These are phyloP conservation scores for Teunomyces atbi DNA, from an alignment of 805 yeast genomes.

Conservation along the genomic window DNA sequence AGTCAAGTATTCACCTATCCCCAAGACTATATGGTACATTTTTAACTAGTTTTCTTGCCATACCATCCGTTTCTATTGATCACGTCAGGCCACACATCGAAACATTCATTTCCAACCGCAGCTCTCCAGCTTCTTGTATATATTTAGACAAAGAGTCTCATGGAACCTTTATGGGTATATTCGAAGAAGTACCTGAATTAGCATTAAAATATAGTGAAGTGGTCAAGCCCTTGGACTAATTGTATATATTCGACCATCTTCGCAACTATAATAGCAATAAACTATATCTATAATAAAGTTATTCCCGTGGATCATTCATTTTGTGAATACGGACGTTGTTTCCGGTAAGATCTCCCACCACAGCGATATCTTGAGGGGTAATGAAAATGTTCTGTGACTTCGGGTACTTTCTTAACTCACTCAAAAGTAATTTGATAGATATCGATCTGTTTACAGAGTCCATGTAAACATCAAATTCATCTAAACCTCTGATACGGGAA, in stretches of 20 bases:
- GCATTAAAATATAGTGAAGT: slow-evolving; percentile 2
- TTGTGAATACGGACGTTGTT: slow-evolving; percentile 62
- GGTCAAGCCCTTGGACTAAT: slow-evolving; percentile 1
- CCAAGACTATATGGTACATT: slow-evolving; percentile 2
- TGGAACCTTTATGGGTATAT: neutral
- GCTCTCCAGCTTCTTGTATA: slow-evolving; percentile 1
- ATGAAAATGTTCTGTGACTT: slow-evolving; percentile 86
- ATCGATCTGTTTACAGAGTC: slow-evolving; percentile 85
- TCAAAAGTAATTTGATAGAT: slow-evolving; percentile 71
- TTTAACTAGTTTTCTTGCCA: neutral
- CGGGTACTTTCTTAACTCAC: slow-evolving; percentile 60
- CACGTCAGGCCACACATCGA: slow-evolving; percentile 2
- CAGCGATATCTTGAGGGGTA: slow-evolving; percentile 88
- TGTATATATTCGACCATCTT: neutral
- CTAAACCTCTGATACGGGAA: slow-evolving; percentile 82
- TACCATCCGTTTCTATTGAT: slow-evolving; percentile 1
- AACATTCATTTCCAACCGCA: neutral
- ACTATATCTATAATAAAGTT: neutral
- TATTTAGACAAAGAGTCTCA: neutral
- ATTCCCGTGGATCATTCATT: slow-evolving; percentile 42
- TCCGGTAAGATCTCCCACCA: slow-evolving; percentile 55
- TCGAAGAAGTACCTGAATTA: neutral
- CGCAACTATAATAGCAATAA: neutral
- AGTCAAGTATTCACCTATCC: neutral
- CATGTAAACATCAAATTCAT: slow-evolving; percentile 97